phyloP scores from a whole-genome alignment of 257 asterid species.

The Penstemon eatonii region DNA sequence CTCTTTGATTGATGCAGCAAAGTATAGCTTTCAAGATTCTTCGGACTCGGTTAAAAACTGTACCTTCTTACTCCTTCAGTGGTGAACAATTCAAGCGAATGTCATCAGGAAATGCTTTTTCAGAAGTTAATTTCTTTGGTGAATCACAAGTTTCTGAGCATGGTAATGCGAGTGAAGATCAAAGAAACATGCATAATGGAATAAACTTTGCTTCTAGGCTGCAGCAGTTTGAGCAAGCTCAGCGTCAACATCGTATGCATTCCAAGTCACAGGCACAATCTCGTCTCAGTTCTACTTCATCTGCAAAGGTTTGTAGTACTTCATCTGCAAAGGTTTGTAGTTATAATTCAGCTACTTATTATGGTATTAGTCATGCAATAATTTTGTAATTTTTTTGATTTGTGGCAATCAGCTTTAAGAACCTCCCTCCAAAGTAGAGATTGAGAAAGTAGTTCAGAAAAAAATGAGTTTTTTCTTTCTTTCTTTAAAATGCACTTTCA shows the following conservation, averaged over 20 bases:
- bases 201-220: constrained; percentile 65
- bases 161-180: constrained; percentile 51
- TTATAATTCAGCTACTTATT: not conserved
- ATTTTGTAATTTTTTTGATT: not conserved
- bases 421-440: not conserved
- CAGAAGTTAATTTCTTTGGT: constrained; percentile 42
- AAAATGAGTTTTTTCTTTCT: not conserved
- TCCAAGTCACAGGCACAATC: constrained; percentile 52
- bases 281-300: constrained; percentile 48
- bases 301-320: constrained; percentile 56
- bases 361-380: not conserved
- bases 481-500: not conserved
- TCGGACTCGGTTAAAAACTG: constrained; percentile 83
- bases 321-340: constrained; percentile 50
- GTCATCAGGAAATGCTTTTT: constrained; percentile 45
- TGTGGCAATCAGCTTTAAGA: not conserved
- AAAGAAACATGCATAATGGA: constrained; percentile 43
- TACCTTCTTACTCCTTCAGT: constrained; percentile 80
- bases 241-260: constrained; percentile 69
- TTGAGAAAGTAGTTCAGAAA: not conserved
- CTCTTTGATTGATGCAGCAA: constrained; percentile 67
- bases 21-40: constrained; percentile 94
- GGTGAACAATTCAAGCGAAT: constrained; percentile 50
- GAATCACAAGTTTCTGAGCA: constrained; percentile 58
- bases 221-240: constrained; percentile 76